Evolutionary conservation across 768 basidiomycete genomes (phyloP).

Genomic region (Mycena crocata): DNA sequence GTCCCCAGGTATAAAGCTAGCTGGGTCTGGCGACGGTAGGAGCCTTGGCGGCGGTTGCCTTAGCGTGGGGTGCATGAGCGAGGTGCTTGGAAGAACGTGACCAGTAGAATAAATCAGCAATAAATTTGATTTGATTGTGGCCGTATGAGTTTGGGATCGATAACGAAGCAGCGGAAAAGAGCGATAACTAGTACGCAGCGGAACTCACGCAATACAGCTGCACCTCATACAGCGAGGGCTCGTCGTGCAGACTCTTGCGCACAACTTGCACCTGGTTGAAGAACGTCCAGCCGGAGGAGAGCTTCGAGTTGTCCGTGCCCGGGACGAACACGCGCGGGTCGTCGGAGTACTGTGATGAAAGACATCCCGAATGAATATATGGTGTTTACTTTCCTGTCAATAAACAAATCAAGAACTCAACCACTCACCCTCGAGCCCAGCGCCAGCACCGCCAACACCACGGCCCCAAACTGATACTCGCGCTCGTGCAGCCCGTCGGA

Average conservation of each 20-base stretch:
- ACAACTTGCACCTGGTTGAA: slow-evolving; percentile 13
- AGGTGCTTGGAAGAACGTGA: no score
- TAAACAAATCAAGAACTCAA: no score
- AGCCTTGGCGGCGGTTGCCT: no score
- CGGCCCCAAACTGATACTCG: slow-evolving; percentile 53
- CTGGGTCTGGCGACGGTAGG: no score
- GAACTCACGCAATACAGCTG: slow-evolving; percentile 24
- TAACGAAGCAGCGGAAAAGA: slow-evolving; percentile 42
- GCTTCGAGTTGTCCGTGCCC: slow-evolving; percentile 31
- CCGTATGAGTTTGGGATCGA: slow-evolving; percentile 69
- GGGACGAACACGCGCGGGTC: slow-evolving; percentile 59
- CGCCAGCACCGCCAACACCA: slow-evolving; percentile 64
- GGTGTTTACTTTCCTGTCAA: no score
- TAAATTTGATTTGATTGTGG: no score
- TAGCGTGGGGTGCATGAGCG: no score
- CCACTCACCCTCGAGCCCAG: no score
- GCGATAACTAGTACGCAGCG: slow-evolving; percentile 39
- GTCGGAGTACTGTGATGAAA: slow-evolving; percentile 43
- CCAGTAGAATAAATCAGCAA: no score
- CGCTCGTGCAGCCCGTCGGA: slow-evolving; percentile 49
- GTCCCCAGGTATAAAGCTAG: no score
- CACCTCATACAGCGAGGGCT: slow-evolving; percentile 9
- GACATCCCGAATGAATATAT: no score
- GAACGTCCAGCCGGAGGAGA: slow-evolving; percentile 22
- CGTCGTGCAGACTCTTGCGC: not conserved